phyloP scores from a whole-genome alignment of 495 filamentous ascomycete species.

The Podospora australis region DNA sequence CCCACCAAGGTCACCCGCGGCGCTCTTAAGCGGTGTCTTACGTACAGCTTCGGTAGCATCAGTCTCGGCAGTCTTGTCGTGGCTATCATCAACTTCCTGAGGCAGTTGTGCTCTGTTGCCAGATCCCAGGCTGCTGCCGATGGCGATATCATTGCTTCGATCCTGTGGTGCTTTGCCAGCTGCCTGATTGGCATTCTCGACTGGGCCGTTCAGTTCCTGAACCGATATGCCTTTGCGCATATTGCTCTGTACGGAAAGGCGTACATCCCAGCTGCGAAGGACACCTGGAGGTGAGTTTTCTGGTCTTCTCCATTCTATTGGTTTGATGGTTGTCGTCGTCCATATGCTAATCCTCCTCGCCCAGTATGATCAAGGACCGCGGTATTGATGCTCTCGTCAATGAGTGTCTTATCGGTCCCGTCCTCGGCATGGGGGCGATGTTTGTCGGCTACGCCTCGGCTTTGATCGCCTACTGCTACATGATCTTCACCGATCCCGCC shows the following conservation, averaged over 20 bases:
- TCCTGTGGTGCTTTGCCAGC: conserved; percentile 63
- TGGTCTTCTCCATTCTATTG: not conserved
- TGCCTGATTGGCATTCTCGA: conserved; percentile 74
- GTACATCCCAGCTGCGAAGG: conserved; percentile 79
- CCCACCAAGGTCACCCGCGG: conserved; percentile 72
- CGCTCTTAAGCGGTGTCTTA: conserved; percentile 67
- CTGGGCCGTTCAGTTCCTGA: conserved; percentile 76
- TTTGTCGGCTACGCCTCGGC: conserved; percentile 80
- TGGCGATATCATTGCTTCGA: conserved; percentile 62
- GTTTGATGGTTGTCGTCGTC: not conserved
- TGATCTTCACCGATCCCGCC: conserved; percentile 63
- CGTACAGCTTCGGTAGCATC: conserved; percentile 89
- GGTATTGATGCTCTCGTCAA: conserved; percentile 86
- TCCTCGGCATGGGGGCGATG: conserved; percentile 79
- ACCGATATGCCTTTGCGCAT: conserved; percentile 83
- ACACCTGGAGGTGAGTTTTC: conserved; percentile 61
- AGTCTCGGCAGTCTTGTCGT: conserved; percentile 78
- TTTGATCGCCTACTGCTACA: conserved; percentile 75
- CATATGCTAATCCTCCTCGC: conserved; percentile 11
- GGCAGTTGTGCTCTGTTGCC: conserved; percentile 69
- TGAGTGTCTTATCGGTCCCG: conserved; percentile 84
- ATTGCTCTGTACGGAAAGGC: conserved; percentile 87
- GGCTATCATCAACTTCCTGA: conserved; percentile 77
- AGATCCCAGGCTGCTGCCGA: conserved; percentile 55
- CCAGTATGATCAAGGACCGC: conserved; percentile 76